Evolutionary conservation across 768 basidiomycete genomes (phyloP), one percentile per base, ranked within the genome.

Genomic region (Macrolepiota fuliginosa): DNA sequence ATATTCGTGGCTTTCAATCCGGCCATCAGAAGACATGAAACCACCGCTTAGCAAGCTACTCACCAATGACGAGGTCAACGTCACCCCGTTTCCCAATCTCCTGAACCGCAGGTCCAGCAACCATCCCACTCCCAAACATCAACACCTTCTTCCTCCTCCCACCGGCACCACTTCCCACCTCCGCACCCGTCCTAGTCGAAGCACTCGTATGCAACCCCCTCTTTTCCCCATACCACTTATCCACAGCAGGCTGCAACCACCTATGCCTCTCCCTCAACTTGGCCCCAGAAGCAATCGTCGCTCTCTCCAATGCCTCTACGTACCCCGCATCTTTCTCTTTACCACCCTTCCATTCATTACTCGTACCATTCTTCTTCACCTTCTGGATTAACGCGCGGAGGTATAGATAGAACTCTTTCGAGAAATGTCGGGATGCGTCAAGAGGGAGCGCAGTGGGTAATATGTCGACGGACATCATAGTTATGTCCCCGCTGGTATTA

Each of bases 101-200:
- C 55, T 90, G 84, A 2, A 94, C 87, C 0, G 92, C 91, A 15
- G 96, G 96, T 2, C 89, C 90, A 4, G 94, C 93, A 19, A 98
- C 96, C 87, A 97, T 94, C n/a, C 96, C 96, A 58, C 91, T 94
- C 7, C 96, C 96, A 1, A 98, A 81, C 68, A 97, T 77, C 36
- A 98, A 72, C 0, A 95, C 82, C 67, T 81, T 84, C 76, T 88
- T 89, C 74, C 83, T 86, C 49, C 15, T 25, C 42, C 50, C 7
- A 29, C 46, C 37, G 0, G 29, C 37, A 15, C 54, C 54, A 15
- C n/a, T 35, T 49, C 6, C 53, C 32, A 17, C 42, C 10, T 42
- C 27, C 10, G 9, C 25, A 4, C 19, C 40, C 0, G 42, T 9
- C 17, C 32, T 12, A 54, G 36, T 36, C 4, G 56, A 5, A 15